A percentile compares a stretch with the other conserved stretches of the same genome.
Evolutionary conservation across 306 rosid species (phyloP).

Genomic region (Vigna trinervia): DNA sequence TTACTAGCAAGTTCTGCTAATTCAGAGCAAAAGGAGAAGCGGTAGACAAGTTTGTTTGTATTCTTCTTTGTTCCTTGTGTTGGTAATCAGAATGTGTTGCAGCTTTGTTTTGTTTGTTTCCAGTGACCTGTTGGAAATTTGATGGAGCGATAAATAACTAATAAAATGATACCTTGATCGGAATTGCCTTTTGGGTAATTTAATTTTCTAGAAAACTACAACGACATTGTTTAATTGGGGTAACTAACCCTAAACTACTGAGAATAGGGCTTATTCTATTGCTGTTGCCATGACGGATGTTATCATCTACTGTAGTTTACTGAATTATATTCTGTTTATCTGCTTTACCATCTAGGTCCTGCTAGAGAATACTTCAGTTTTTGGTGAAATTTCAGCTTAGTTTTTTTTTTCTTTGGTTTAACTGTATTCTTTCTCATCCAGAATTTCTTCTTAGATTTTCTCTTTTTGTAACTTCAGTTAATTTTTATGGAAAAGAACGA

Average conservation of each 20-base stretch:
- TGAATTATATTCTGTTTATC: conserved; percentile 23
- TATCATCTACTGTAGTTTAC: conserved; percentile 7
- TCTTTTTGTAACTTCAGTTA: conserved; percentile 57
- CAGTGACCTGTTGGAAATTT: not conserved
- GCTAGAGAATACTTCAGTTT: conserved; percentile 22
- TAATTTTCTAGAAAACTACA: not conserved
- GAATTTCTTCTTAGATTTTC: conserved; percentile 21
- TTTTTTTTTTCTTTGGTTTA: not conserved
- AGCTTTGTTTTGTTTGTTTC: not conserved
- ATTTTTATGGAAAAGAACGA: conserved; percentile 69
- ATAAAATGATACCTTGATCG: not conserved
- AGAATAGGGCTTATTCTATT: not conserved
- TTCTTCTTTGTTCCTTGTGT: conserved; percentile 7
- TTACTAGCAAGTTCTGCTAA: not conserved
- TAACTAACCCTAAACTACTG: not conserved
- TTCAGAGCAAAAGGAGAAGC: conserved; percentile 6
- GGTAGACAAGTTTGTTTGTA: not conserved
- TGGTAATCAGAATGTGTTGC: not conserved
- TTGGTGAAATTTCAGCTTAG: conserved; percentile 25
- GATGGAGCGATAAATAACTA: conserved; percentile 15
- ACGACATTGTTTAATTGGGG: not conserved
- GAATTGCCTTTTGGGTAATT: not conserved
- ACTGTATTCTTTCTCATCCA: conserved; percentile 18
- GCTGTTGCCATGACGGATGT: not conserved
- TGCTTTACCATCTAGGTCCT: conserved; percentile 15